Conservation (phyloP, 73 alveolate genomes). For the Symbiodinium pilosum region DNA sequence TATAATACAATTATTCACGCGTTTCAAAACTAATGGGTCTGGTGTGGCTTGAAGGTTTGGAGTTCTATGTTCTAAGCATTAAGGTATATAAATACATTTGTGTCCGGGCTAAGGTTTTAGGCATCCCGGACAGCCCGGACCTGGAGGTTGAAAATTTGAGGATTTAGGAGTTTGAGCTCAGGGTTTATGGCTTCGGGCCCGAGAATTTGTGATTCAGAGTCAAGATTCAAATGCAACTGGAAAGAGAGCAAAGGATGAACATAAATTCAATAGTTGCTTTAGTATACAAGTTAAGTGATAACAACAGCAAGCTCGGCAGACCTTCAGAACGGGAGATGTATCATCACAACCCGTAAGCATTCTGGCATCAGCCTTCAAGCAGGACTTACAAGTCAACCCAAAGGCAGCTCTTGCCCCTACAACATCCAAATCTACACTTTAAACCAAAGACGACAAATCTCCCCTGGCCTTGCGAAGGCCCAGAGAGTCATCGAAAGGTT, state of each 20-base stretch:
- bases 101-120: background rate
- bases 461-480: conserved; percentile 83
- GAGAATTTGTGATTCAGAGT: background rate
- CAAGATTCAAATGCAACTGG: too few species aligned
- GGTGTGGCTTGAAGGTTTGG: background rate
- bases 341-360: background rate
- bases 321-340: too few species aligned
- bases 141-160: background rate
- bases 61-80: background rate
- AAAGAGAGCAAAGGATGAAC: too few species aligned
- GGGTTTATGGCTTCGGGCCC: background rate
- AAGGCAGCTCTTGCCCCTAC: too few species aligned
- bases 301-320: too few species aligned
- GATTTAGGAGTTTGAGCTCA: background rate
- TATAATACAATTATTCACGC: too few species aligned
- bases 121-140: background rate
- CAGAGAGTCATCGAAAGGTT: conserved; percentile 91
- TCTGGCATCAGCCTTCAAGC: too few species aligned
- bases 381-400: background rate
- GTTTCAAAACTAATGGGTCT: too few species aligned
- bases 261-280: too few species aligned
- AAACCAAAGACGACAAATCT: too few species aligned
- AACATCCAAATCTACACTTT: too few species aligned
- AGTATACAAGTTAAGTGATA: too few species aligned
- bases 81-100: background rate